Evolutionary conservation across 2,329 filamentous ascomycete species (phyloP).

Genomic region (Huntiella bhutanensis): DNA sequence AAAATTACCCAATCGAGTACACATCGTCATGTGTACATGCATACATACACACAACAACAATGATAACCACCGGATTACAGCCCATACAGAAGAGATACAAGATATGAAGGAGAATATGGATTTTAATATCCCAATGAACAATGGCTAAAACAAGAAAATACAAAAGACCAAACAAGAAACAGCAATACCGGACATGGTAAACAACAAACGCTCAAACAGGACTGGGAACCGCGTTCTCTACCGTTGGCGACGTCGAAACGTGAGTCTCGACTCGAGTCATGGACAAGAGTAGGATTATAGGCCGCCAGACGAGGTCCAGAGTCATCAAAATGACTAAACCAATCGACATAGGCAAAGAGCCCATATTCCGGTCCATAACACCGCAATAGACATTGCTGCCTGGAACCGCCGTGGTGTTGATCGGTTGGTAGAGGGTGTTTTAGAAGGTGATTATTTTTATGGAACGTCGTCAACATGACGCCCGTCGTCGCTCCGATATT

Average conservation of each 20-base stretch:
- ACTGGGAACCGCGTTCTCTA: slow-evolving; percentile 4
- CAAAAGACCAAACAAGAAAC: neutral
- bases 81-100: slow-evolving; percentile 1
- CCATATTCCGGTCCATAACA: too few species aligned
- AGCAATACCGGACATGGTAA: neutral
- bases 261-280: too few species aligned
- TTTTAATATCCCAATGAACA: neutral
- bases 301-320: neutral
- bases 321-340: neutral
- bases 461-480: slow-evolving; percentile 5
- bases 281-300: too few species aligned
- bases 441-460: slow-evolving; percentile 9
- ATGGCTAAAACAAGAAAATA: slow-evolving; percentile 1
- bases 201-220: slow-evolving; percentile 7
- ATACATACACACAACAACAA: too few species aligned
- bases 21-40: too few species aligned
- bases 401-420: neutral
- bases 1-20: too few species aligned
- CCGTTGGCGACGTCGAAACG: slow-evolving; percentile 2
- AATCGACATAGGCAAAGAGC: neutral
- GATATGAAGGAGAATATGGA: neutral
- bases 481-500: slow-evolving; percentile 10
- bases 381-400: too few species aligned
- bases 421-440: slow-evolving; percentile 6
- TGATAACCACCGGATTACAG: neutral